Conservation (phyloP, 2,329 filamentous ascomycete species). For the Claviceps sorghi region DNA sequence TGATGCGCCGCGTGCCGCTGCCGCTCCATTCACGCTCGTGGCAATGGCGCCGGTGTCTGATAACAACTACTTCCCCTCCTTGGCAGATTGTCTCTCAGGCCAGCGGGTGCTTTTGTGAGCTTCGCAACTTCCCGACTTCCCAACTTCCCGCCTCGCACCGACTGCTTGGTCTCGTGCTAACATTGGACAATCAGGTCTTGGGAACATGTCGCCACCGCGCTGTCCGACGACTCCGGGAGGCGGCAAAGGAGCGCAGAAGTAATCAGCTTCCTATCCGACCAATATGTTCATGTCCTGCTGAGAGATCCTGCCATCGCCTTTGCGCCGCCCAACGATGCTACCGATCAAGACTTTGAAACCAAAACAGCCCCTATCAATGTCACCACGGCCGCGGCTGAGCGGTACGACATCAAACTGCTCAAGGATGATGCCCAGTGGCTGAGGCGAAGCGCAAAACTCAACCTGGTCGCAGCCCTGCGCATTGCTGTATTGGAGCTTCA, state of each 20-base stretch:
- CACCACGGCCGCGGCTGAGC: conserved; percentile 49
- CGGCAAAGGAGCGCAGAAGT: conserved; percentile 40
- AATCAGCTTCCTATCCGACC: conserved; percentile 55
- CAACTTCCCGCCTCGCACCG: neutral
- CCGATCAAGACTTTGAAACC: conserved; percentile 62
- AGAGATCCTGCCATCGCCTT: conserved; percentile 57
- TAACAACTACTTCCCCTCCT: conserved; percentile 63
- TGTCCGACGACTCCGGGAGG: conserved; percentile 41
- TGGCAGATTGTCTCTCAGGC: conserved; percentile 73
- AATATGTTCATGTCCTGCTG: conserved; percentile 53
- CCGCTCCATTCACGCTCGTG: conserved; percentile 34
- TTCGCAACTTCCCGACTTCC: neutral
- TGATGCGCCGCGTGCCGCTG: conserved; percentile 25
- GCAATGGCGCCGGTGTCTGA: conserved; percentile 59
- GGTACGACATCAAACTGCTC: conserved; percentile 61
- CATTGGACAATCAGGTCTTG: conserved; percentile 35
- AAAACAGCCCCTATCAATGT: conserved; percentile 80
- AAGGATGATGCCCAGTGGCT: conserved; percentile 81
- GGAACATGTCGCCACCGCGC: conserved; percentile 42
- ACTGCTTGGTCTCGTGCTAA: conserved; percentile 5
- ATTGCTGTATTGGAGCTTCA: conserved; percentile 76
- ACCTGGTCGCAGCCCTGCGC: conserved; percentile 69
- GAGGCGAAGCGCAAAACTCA: conserved; percentile 60
- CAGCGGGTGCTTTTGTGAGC: conserved; percentile 67
- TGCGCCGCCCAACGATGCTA: conserved; percentile 41